Evolutionary conservation across 306 rosid genomes (phyloP).

Genomic region (Ochetophila trinervis): DNA sequence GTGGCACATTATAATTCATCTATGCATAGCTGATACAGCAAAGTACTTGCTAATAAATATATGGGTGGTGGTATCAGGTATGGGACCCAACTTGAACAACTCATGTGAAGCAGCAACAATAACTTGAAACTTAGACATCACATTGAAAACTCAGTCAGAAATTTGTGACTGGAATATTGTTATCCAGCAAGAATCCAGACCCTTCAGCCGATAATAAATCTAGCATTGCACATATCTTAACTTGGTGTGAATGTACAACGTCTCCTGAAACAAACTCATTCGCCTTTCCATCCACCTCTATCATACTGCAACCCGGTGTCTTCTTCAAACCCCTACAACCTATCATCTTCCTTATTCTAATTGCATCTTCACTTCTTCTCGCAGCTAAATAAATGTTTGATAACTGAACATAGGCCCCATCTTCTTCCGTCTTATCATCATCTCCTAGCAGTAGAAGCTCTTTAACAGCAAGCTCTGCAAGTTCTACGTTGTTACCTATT

Average conservation of each 20-base stretch:
- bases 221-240: conserved; percentile 19
- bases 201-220: conserved; percentile 23
- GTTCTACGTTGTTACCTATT: conserved; percentile 28
- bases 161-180: too few relatives aligned
- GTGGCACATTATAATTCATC: too few relatives aligned
- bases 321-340: conserved; percentile 37
- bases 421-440: conserved; percentile 32
- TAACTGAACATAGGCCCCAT: conserved; percentile 40
- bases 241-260: conserved; percentile 18
- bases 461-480: conserved; percentile 42
- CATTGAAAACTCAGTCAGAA: too few relatives aligned
- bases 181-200: conserved; percentile 6
- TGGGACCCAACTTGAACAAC: too few relatives aligned
- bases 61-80: too few relatives aligned
- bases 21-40: too few relatives aligned
- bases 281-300: conserved; percentile 43
- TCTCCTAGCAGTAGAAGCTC: conserved; percentile 30
- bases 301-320: conserved; percentile 40
- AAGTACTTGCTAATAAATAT: too few relatives aligned
- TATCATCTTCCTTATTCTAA: conserved; percentile 35
- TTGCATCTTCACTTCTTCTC: conserved; percentile 39
- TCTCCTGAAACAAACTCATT: conserved; percentile 43
- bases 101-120: too few relatives aligned
- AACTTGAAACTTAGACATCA: too few relatives aligned
- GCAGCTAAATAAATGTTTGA: conserved; percentile 44